phyloP scores from a whole-genome alignment of 2,329 filamentous ascomycete species.

The Aspergillus niger region DNA sequence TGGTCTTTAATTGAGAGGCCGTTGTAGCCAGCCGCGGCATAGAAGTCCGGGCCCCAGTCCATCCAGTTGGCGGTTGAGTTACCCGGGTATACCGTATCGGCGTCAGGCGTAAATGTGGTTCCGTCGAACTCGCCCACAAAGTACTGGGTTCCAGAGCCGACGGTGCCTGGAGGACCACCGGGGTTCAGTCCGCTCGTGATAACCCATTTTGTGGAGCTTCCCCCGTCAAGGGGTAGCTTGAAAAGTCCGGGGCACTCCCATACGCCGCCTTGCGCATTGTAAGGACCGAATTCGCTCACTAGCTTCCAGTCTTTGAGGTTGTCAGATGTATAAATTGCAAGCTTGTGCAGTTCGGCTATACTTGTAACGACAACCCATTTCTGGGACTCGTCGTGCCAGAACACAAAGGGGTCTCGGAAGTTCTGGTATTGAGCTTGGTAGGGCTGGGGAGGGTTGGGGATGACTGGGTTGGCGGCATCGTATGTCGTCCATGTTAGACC shows the following conservation, averaged over 20 bases:
- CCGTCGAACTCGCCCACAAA: slow-evolving; percentile 33
- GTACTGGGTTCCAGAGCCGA: slow-evolving; percentile 34
- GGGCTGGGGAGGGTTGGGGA: slow-evolving; percentile 50
- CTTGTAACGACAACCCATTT: slow-evolving; percentile 26
- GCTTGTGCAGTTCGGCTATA: slow-evolving; percentile 24
- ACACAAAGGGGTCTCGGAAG: slow-evolving; percentile 66
- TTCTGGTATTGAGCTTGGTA: slow-evolving; percentile 44
- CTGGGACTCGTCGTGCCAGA: slow-evolving; percentile 26
- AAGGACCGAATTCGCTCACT: slow-evolving; percentile 28
- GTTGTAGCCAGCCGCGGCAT: slow-evolving; percentile 28
- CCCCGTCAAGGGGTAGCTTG: slow-evolving; percentile 22
- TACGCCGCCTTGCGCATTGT: slow-evolving; percentile 29
- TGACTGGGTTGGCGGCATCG: slow-evolving; percentile 58
- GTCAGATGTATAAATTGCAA: slow-evolving; percentile 28
- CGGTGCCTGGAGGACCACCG: slow-evolving; percentile 31
- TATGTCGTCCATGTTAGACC: slow-evolving; percentile 45
- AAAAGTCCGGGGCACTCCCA: slow-evolving; percentile 36
- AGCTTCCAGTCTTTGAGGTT: slow-evolving; percentile 32
- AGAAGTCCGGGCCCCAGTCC: slow-evolving; percentile 34
- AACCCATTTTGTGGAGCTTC: slow-evolving; percentile 30
- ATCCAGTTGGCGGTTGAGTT: slow-evolving; percentile 30
- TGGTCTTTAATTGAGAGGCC: slow-evolving; percentile 23
- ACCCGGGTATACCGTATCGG: slow-evolving; percentile 14
- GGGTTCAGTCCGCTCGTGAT: slow-evolving; percentile 30
- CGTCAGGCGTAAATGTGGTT: slow-evolving; percentile 26